Conservation (phyloP, 225 moss, liverwort and hornwort genomes). For the Marchantia polymorpha region DNA sequence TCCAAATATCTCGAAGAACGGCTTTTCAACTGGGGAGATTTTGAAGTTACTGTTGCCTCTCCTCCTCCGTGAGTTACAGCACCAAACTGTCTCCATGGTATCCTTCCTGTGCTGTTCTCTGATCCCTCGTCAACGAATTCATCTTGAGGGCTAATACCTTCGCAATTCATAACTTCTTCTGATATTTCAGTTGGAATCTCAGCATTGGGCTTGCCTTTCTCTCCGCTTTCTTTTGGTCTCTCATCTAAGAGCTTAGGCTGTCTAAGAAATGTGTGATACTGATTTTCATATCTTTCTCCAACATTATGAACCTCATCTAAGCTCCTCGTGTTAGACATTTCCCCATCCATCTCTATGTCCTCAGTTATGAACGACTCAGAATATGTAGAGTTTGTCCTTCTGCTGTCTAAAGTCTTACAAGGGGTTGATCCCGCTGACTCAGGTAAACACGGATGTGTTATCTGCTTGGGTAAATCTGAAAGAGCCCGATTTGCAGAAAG, state of each 20-base stretch:
- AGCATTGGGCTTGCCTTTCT: neutral
- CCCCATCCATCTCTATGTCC: conserved; percentile 16
- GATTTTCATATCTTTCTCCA: neutral
- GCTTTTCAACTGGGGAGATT: neutral
- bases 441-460: neutral
- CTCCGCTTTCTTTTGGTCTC: neutral
- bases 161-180: conserved; percentile 1
- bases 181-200: neutral
- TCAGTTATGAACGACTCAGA: conserved; percentile 31
- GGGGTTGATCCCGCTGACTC: neutral
- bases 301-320: neutral
- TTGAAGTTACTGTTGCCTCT: neutral
- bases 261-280: neutral
- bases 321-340: neutral
- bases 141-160: conserved; percentile 3
- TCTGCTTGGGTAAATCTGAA: conserved; percentile 10
- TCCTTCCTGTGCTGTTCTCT: conserved; percentile 31
- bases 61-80: neutral
- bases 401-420: conserved; percentile 11
- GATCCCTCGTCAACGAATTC: conserved; percentile 26
- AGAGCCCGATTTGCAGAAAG: neutral
- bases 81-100: conserved; percentile 15
- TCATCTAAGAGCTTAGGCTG: conserved; percentile 12
- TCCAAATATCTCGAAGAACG: neutral
- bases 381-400: conserved; percentile 7